phyloP scores from a whole-genome alignment of 148 eudicot genomes.

The Nepenthes gracilis region DNA sequence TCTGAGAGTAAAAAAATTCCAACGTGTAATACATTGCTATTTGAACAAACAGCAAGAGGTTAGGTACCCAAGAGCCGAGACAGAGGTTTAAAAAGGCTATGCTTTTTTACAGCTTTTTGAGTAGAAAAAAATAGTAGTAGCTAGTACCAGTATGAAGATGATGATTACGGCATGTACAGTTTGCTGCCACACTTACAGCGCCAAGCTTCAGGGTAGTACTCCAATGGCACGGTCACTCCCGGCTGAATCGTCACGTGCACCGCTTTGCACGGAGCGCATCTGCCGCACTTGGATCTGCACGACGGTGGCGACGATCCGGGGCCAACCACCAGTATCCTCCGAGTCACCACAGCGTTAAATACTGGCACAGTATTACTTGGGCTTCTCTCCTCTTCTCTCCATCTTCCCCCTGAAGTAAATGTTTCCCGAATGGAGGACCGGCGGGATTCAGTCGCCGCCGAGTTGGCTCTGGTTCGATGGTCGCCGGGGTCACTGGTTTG shows the following conservation, averaged over 20 bases:
- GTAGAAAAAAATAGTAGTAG: too few species aligned
- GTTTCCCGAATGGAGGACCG: neutral
- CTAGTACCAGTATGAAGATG: too few species aligned
- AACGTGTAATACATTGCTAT: too few species aligned
- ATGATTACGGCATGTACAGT: slow-evolving; percentile 44
- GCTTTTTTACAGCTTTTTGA: too few species aligned
- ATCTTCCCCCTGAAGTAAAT: neutral
- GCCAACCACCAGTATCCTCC: slow-evolving; percentile 16
- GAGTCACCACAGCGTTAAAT: neutral
- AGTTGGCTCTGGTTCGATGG: neutral
- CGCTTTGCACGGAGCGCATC: slow-evolving; percentile 54
- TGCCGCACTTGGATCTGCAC: slow-evolving; percentile 57
- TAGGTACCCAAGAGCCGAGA: too few species aligned
- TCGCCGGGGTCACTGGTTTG: neutral
- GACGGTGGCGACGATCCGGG: slow-evolving; percentile 49
- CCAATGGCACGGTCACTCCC: slow-evolving; percentile 36
- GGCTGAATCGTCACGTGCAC: slow-evolving; percentile 62
- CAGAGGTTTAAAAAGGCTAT: too few species aligned
- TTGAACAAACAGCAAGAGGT: too few species aligned
- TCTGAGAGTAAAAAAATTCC: too few species aligned
- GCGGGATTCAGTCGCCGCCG: neutral
- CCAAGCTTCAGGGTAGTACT: slow-evolving; percentile 85
- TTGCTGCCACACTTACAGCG: slow-evolving; percentile 65
- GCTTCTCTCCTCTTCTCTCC: neutral
- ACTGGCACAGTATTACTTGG: neutral